Percentiles rank a stretch among this genome's conserved stretches.
These are phyloP conservation scores for Centella asiatica DNA, from an alignment of 129 eudicot genomes.

Conservation along the genomic window DNA sequence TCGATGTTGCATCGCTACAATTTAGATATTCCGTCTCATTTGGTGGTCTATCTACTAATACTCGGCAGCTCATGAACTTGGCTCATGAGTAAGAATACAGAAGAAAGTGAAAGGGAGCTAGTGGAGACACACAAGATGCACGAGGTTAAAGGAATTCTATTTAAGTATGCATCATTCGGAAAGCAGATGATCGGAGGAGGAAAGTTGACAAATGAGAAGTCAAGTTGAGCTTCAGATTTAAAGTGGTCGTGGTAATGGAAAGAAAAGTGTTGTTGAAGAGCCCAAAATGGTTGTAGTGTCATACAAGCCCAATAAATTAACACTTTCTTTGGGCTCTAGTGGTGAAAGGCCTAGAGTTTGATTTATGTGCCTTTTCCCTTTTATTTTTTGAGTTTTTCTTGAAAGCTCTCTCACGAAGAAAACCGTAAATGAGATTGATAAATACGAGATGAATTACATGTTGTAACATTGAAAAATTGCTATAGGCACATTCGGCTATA, in stretches of 20 bases:
- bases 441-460: no score
- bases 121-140: constrained; percentile 37
- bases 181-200: constrained; percentile 27
- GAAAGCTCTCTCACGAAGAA: no score
- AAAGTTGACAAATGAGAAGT: constrained; percentile 21
- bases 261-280: constrained; percentile 18
- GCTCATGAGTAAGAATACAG: neutral
- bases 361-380: no score
- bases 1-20: no score
- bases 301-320: constrained; percentile 25
- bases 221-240: constrained; percentile 46
- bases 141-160: constrained; percentile 47
- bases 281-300: constrained; percentile 28
- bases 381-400: no score
- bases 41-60: no score
- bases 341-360: constrained; percentile 24
- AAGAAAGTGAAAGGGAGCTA: constrained; percentile 12
- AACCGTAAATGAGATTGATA: no score
- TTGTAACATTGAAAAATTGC: no score
- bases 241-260: constrained; percentile 19
- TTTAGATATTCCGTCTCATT: no score
- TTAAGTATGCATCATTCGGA: constrained; percentile 51
- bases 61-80: no score
- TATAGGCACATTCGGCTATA: no score
- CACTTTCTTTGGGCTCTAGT: constrained; percentile 31